These are phyloP conservation scores for Emydomyces testavorans DNA, from an alignment of 2,329 filamentous ascomycete genomes.

Conservation along the genomic window DNA sequence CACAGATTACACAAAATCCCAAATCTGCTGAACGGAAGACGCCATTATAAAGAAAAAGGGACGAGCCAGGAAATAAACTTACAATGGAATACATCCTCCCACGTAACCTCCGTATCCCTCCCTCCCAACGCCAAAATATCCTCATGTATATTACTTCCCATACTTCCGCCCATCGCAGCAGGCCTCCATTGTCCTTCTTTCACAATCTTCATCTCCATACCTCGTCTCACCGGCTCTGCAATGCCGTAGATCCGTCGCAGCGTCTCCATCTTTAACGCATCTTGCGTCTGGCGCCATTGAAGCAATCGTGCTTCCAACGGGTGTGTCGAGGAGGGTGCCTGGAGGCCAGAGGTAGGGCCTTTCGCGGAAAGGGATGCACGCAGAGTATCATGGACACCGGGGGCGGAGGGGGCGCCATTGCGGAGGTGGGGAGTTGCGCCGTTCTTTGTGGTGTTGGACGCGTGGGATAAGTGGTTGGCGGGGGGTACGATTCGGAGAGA, in stretches of 20 bases:
- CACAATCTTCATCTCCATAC: constrained; percentile 90
- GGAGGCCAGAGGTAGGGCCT: constrained; percentile 35
- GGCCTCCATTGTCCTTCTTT: constrained; percentile 65
- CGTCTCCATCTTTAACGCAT: constrained; percentile 74
- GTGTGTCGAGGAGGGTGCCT: constrained; percentile 50
- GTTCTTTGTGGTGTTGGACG: constrained; percentile 50
- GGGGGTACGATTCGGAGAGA: constrained; percentile 81
- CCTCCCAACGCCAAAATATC: constrained; percentile 64
- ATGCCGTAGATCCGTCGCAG: constrained; percentile 82
- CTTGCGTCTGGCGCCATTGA: constrained; percentile 83
- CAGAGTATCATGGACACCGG: constrained; percentile 86
- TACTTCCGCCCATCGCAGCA: constrained; percentile 50
- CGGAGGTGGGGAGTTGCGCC: constrained; percentile 39
- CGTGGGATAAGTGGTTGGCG: constrained; percentile 52
- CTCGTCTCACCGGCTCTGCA: constrained; percentile 79
- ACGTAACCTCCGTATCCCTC: constrained; percentile 62
- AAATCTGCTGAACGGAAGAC: too few species aligned
- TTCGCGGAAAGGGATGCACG: constrained; percentile 67
- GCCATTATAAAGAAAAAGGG: too few species aligned
- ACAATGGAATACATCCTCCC: constrained; percentile 89
- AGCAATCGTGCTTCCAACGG: constrained; percentile 84
- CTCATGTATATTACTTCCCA: constrained; percentile 61
- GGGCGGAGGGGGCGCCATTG: constrained; percentile 73
- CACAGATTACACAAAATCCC: too few species aligned
- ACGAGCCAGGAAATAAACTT: constrained; percentile 21